A percentile compares a stretch with the other conserved stretches of the same genome.
Conservation (phyloP, 78 protist species). For the Polysphondylium violaceum region DNA sequence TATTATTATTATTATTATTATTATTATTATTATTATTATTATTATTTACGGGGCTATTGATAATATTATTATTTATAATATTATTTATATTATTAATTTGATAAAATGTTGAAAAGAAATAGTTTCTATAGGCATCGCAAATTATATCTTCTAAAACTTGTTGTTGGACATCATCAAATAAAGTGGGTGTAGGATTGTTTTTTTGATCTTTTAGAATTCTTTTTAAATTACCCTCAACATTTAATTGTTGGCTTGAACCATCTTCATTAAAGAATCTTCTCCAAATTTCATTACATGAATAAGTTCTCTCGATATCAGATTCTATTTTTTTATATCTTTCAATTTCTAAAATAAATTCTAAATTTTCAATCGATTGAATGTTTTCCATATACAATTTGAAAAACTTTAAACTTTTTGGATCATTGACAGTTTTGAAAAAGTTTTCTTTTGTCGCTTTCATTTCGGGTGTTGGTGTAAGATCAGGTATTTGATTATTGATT, state of each 20-base stretch:
- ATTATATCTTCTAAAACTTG: constrained; percentile 57
- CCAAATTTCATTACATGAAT: constrained; percentile 55
- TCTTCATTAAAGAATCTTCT: constrained; percentile 55
- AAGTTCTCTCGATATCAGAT: neutral
- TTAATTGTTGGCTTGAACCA: constrained; percentile 17
- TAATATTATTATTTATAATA: neutral
- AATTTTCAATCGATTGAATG: constrained; percentile 39
- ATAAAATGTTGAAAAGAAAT: constrained; percentile 49
- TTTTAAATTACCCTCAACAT: constrained; percentile 17
- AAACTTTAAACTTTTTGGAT: constrained; percentile 19
- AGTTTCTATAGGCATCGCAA: constrained; percentile 56
- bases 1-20: neutral
- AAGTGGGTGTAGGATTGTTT: neutral
- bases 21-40: constrained; percentile 24
- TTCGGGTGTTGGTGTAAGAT: constrained; percentile 25
- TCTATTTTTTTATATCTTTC: constrained; percentile 42
- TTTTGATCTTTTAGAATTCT: constrained; percentile 1
- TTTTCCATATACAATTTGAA: constrained; percentile 44
- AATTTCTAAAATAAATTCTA: constrained; percentile 48
- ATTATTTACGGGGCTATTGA: neutral
- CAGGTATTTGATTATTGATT: neutral
- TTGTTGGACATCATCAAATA: constrained; percentile 51
- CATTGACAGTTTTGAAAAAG: constrained; percentile 33
- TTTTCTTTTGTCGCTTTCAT: constrained; percentile 68
- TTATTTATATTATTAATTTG: constrained; percentile 1